Base-by-base conservation (phyloP, 331 rosid genomes). In the Erythrophleum ivorense region DNA sequence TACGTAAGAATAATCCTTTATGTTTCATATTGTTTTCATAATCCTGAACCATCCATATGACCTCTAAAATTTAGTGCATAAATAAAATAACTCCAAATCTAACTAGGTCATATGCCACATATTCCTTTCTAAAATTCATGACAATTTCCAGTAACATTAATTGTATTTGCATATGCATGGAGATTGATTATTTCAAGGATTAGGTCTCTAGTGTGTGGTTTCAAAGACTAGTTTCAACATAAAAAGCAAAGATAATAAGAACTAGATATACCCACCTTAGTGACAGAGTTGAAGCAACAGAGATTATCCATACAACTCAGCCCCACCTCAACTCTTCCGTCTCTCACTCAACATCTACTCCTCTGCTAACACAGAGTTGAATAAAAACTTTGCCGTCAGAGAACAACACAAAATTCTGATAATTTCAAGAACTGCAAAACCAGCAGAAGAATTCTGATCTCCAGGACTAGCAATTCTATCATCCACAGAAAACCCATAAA, bases 241-340 rank as follows among this genome's bases (percentile, higher is more conserved):
- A 5, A 33, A 21, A 43, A 33, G 50, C 14, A 18, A 18, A 67
- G 60, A 57, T 33, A 53, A n/a, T 31, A 60, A 72, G 73, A 21
- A 52, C 46, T n/a, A 78, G 80, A 87, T 75, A 85, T 57, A 41
- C 87, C 83, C 72, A 94, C 98, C 97, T 89, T 89, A 81, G 78
- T 84, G 60, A 81, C 71, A 88, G 94, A 83, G 82, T 77, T 85
- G 91, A 92, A 94, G 91, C 95, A 94, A 82, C 98, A 94, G 49
- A 94, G 73, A 81, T 83, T 85, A 88, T 85, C 97, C 98, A 94
- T 91, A 18, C 52, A 83, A 75, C 87, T 85, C 82, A 82, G 77
- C 82, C 80, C 86, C 82, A 55, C 80, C 86, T 89, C 88, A 84
- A 78, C 81, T 82, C 71, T 83, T 85, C 80, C 78, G 73, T 55